These are phyloP conservation scores for Xylogone sp. DNA, from an alignment of 2,329 filamentous ascomycete genomes.

Conservation along the genomic window DNA sequence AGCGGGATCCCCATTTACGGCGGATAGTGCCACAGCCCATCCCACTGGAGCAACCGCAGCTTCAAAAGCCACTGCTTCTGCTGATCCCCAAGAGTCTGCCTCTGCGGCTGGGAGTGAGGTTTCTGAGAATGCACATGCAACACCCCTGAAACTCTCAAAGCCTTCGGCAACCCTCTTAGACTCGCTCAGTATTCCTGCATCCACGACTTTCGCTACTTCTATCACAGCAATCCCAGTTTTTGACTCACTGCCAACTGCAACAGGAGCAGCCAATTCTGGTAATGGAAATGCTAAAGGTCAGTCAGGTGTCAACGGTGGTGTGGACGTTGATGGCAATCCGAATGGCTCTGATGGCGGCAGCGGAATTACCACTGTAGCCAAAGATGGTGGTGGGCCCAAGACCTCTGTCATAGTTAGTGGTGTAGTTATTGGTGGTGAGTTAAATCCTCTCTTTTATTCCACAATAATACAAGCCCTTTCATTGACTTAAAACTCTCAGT, in stretches of 20 bases:
- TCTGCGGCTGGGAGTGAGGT: background rate
- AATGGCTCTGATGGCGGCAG: background rate
- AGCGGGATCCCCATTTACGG: no score
- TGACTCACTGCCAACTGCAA: background rate
- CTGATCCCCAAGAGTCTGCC: background rate
- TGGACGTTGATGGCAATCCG: background rate
- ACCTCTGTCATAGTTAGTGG: background rate
- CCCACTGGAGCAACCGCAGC: background rate
- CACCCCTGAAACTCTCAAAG: background rate
- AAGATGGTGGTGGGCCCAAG: background rate
- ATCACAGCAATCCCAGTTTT: background rate
- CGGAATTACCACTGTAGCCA: background rate
- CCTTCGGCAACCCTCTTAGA: background rate
- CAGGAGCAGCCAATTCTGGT: background rate
- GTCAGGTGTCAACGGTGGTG: background rate
- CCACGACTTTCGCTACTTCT: background rate
- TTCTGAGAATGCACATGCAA: background rate
- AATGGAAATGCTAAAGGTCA: background rate
- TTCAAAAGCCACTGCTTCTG: background rate
- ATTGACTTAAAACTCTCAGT: constrained; percentile 8
- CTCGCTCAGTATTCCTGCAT: background rate
- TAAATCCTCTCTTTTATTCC: no score
- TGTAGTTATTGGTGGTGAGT: constrained; percentile 9
- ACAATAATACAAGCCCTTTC: no score
- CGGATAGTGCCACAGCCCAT: background rate